Evolutionary conservation across 805 yeast species (phyloP).

Genomic region (Metschnikowia baotianmanensis): DNA sequence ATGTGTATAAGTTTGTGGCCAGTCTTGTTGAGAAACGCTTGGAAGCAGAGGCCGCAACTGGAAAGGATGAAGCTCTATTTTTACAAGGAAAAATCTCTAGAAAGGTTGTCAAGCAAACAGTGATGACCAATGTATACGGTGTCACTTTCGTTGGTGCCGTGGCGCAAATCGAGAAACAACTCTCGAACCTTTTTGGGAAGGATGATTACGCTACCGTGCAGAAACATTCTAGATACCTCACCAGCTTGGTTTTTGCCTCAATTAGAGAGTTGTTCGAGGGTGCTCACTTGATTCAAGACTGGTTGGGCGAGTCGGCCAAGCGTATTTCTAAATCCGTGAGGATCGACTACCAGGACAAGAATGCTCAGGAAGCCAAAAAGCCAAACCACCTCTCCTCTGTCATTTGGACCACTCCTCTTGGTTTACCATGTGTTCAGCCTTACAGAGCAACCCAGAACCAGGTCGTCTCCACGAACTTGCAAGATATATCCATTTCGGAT

Average conservation of each 20-base stretch:
- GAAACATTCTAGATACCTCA: slow-evolving; percentile 53
- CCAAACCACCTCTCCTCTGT: slow-evolving; percentile 80
- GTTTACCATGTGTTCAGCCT: slow-evolving; percentile 96
- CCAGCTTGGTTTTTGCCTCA: slow-evolving; percentile 76
- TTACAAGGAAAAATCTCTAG: slow-evolving; percentile 67
- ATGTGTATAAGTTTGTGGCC: slow-evolving; percentile 73
- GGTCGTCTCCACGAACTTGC: slow-evolving; percentile 77
- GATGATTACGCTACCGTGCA: slow-evolving; percentile 30
- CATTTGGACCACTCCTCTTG: slow-evolving; percentile 97
- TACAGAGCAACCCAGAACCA: slow-evolving; percentile 68
- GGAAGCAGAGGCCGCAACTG: slow-evolving; percentile 50
- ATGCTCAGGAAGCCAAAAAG: slow-evolving; percentile 35
- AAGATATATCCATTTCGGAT: slow-evolving; percentile 81
- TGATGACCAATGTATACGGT: slow-evolving; percentile 97
- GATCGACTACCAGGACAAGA: slow-evolving; percentile 51
- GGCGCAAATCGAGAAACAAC: slow-evolving; percentile 78
- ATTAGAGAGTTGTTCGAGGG: slow-evolving; percentile 83
- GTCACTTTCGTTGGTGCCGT: slow-evolving; percentile 94
- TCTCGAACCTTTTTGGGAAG: slow-evolving; percentile 56
- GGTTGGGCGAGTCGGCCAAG: slow-evolving; percentile 87
- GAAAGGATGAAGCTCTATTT: slow-evolving; percentile 51
- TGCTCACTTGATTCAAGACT: slow-evolving; percentile 94
- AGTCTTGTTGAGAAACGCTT: slow-evolving; percentile 56
- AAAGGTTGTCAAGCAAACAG: slow-evolving; percentile 93
- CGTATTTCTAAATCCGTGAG: slow-evolving; percentile 76